Conservation (phyloP, 2,329 filamentous ascomycete genomes). For the Aureobasidium musti region DNA sequence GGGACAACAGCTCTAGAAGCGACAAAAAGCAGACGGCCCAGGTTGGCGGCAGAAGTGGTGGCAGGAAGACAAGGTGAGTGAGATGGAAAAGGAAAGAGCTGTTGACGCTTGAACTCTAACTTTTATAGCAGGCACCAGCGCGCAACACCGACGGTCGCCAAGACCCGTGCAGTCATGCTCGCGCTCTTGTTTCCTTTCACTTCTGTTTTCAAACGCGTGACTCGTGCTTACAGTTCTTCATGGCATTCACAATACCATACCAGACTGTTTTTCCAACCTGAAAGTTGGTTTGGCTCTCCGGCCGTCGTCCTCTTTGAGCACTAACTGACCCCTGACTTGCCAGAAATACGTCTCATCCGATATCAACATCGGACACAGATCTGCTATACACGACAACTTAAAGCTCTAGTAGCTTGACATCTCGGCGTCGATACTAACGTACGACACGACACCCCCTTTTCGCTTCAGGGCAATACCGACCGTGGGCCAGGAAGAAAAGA, state of each 20-base stretch:
- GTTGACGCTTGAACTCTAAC: background rate
- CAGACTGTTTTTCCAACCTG: no score
- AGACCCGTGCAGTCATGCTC: background rate
- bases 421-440: no score
- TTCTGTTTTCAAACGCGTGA: background rate
- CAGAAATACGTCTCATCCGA: background rate
- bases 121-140: background rate
- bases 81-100: background rate
- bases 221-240: background rate
- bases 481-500: no score
- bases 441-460: no score
- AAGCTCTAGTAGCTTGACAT: no score
- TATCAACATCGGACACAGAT: no score
- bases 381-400: no score
- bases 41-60: conserved; percentile 1
- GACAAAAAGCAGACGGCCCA: conserved; percentile 17
- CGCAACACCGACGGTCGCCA: conserved; percentile 1
- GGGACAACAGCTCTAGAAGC: conserved; percentile 23
- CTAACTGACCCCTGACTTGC: background rate
- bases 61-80: background rate
- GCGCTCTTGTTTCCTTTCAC: background rate
- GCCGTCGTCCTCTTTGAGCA: no score
- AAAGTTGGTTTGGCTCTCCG: no score
- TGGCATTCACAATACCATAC: background rate
- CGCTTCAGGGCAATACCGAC: no score